phyloP scores from a whole-genome alignment of 2,329 filamentous ascomycete genomes.

The Aureobasidium sp. region DNA sequence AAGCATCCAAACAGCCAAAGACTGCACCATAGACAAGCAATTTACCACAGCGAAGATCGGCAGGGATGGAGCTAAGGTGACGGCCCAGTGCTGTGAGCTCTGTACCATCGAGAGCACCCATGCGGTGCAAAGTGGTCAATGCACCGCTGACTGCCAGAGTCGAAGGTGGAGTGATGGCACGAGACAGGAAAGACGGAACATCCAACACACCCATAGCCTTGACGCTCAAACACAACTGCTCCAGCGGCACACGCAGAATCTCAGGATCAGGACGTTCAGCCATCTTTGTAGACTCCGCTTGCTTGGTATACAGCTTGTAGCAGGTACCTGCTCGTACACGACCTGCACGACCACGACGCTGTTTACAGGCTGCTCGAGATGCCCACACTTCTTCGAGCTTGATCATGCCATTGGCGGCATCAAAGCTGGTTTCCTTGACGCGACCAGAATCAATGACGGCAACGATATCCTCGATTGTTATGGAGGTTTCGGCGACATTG shows the following conservation, averaged over 20 bases:
- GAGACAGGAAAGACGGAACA: constrained; percentile 71
- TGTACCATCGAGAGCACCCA: constrained; percentile 81
- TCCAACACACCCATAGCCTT: constrained; percentile 89
- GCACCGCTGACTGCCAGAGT: constrained; percentile 80
- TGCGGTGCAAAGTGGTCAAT: constrained; percentile 67
- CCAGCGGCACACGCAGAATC: constrained; percentile 83
- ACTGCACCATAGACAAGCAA: constrained; percentile 92
- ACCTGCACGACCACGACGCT: constrained; percentile 85
- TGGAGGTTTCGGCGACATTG: constrained; percentile 96
- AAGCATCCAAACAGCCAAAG: constrained; percentile 85
- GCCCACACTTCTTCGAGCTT: constrained; percentile 94
- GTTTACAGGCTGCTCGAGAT: constrained; percentile 87
- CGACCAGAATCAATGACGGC: constrained; percentile 92
- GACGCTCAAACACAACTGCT: constrained; percentile 90
- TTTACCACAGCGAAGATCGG: constrained; percentile 87
- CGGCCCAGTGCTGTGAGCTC: constrained; percentile 84
- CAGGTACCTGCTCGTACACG: constrained; percentile 85
- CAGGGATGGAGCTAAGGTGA: constrained; percentile 91
- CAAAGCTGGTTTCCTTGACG: constrained; percentile 95
- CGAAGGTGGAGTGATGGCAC: constrained; percentile 84
- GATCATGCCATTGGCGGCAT: constrained; percentile 86
- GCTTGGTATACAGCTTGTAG: constrained; percentile 90
- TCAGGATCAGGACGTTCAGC: constrained; percentile 83
- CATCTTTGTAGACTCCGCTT: constrained; percentile 76
- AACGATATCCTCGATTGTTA: constrained; percentile 95